Evolutionary conservation across 371 early-diverging fungal genomes (phyloP), one percentile per base, ranked within the genome.

Genomic region (Apophysomyces ossiformis): DNA sequence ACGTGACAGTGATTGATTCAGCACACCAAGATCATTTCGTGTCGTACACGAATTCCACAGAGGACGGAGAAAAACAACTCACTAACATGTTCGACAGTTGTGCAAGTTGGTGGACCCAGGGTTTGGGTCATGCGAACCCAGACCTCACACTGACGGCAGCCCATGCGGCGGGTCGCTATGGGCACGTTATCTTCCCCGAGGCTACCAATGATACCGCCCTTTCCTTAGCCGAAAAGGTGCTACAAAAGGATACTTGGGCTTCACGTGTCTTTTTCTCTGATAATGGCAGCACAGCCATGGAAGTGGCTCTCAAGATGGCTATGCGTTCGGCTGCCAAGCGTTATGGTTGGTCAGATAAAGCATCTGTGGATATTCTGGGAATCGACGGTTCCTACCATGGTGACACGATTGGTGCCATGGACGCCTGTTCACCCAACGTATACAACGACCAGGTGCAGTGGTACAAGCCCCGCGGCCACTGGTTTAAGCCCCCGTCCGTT

Each of bases 41-140:
- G 7, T 85, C 86, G 0, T 87, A 84, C 64, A 59, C 68, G 3
- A 74, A 72, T 12, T 64, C 72, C 36, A 39, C 65, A 7, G 62
- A 56, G 4, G 67, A 50, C 2, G 35, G 44, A 15, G 58, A 61
- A 18, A 35, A 71, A 26, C 61, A 57, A 32, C 60, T 71, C 63
- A 77, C 67, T 15, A 83, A 82, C 50, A 85, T 86, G 81, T 90
- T 88, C 79, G 94, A 94, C 68, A 90, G 83, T 6, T 90, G 91
- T 69, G 92, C 92, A 21, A 87, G 87, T 70, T 94, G 94, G 94
- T 94, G 93, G 94, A 94, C 94, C 11, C 92, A 94, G 69, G 89
- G 88, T 12, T 70, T 94, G 16, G 94, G 93, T 3, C 94, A 94
- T 70, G 93, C 86, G 50, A 87, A 89, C 45, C 85, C 85, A 1